These are phyloP conservation scores for Agaricus sinodeliciosus DNA, from an alignment of 768 basidiomycete genomes.

Conservation along the genomic window DNA sequence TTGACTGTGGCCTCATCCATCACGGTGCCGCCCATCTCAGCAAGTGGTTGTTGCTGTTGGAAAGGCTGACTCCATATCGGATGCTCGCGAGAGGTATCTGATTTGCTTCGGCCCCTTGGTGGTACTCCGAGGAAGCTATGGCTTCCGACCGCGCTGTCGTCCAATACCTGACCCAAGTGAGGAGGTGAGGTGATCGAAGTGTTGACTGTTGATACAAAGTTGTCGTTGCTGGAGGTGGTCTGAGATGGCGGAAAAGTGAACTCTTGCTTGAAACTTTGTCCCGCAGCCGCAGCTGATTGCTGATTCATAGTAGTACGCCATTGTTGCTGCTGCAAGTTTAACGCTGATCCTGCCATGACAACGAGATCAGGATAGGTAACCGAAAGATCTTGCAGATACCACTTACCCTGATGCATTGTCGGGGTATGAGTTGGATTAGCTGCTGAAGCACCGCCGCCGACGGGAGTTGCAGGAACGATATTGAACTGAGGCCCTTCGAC, in stretches of 20 bases:
- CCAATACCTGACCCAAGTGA: slow-evolving; percentile 2
- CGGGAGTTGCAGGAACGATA: slow-evolving; percentile 79
- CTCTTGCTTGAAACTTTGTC: slow-evolving; percentile 4
- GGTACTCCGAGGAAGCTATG: slow-evolving; percentile 16
- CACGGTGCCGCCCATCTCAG: slow-evolving; percentile 9
- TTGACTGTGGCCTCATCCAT: slow-evolving; percentile 24
- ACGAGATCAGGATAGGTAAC: slow-evolving; percentile 4
- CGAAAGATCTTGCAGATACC: slow-evolving; percentile 7
- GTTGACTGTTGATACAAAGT: not conserved
- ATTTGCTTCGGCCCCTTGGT: slow-evolving; percentile 47
- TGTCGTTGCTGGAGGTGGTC: not conserved
- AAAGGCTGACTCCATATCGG: slow-evolving; percentile 42
- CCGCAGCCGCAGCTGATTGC: not conserved
- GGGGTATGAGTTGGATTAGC: slow-evolving; percentile 43
- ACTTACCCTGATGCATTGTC: slow-evolving; percentile 49
- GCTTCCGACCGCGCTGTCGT: slow-evolving; percentile 5
- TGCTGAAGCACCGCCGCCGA: slow-evolving; percentile 52
- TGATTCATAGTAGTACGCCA: slow-evolving; percentile 7
- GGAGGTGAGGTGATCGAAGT: slow-evolving; percentile 5
- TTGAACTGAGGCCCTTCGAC: slow-evolving; percentile 58
- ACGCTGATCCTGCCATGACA: slow-evolving; percentile 5
- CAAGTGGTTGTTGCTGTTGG: slow-evolving; percentile 21
- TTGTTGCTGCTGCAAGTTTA: slow-evolving; percentile 9
- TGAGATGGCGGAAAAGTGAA: slow-evolving; percentile 11
- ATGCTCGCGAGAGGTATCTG: slow-evolving; percentile 51